Conservation (phyloP, 2,329 filamentous ascomycete species). For the Cytospora chrysosperma region DNA sequence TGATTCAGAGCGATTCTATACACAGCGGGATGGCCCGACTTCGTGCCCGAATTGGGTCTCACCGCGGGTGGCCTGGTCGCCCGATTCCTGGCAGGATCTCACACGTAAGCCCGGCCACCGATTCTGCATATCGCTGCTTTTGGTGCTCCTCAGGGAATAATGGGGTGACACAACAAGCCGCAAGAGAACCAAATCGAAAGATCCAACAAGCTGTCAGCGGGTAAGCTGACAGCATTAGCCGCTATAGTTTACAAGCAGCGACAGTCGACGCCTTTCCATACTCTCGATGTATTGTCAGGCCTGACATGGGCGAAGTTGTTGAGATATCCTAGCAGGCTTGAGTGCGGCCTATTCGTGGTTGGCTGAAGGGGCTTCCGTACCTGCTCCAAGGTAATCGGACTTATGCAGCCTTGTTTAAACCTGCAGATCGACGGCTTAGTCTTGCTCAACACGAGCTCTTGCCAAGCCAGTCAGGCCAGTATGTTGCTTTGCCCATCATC, state of each 20-base stretch:
- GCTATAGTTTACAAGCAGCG: background rate
- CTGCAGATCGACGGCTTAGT: slow-evolving; percentile 16
- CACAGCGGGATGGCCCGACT: slow-evolving; percentile 16
- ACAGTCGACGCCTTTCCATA: background rate
- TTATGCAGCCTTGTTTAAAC: slow-evolving; percentile 17
- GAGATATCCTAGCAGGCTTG: background rate
- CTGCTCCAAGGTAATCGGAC: slow-evolving; percentile 1
- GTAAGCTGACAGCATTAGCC: background rate
- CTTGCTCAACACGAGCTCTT: slow-evolving; percentile 22
- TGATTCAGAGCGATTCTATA: background rate
- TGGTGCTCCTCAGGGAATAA: background rate
- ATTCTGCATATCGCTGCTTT: slow-evolving; percentile 4
- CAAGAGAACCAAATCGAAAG: slow-evolving; percentile 3
- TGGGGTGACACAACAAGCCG: slow-evolving; percentile 10
- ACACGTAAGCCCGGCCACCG: slow-evolving; percentile 15
- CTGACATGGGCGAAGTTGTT: background rate
- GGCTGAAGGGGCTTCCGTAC: slow-evolving; percentile 1
- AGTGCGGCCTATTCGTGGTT: background rate
- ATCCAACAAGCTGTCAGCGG: background rate
- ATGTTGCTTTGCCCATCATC: slow-evolving; percentile 8
- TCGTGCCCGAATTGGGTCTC: slow-evolving; percentile 4
- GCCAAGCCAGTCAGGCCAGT: slow-evolving; percentile 12
- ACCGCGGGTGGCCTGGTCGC: slow-evolving; percentile 5
- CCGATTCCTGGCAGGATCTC: slow-evolving; percentile 6
- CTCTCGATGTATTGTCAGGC: slow-evolving; percentile 4